Percentiles rank a stretch among this genome's conserved stretches.
Conservation (phyloP, 1,284 basidiomycete species). For the Ganoderma lucidum region DNA sequence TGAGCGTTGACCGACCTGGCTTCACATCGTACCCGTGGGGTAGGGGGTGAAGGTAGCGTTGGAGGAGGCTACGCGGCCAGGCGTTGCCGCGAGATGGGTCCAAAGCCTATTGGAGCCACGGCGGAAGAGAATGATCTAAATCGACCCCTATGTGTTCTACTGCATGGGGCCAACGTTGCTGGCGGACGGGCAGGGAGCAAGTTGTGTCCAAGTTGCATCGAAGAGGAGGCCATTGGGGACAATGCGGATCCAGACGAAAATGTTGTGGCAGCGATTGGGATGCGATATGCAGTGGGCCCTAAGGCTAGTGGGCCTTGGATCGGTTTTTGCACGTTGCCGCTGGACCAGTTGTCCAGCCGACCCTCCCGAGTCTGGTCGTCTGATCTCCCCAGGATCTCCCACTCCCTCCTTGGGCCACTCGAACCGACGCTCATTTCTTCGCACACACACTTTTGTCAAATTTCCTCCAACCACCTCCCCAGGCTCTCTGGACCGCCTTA, state of each 20-base stretch:
- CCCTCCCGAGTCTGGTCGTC: neutral
- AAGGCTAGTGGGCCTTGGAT: neutral
- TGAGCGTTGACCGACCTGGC: neutral
- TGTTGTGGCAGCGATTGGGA: neutral
- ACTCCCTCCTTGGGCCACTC: neutral
- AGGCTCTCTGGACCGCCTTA: neutral
- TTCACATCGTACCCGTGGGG: neutral
- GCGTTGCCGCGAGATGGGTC: neutral
- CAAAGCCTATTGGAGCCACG: neutral
- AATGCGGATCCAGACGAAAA: neutral
- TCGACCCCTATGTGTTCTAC: constrained; percentile 4
- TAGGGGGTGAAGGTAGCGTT: neutral
- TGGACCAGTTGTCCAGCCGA: neutral
- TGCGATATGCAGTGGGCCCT: neutral
- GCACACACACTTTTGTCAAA: neutral
- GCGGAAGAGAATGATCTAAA: neutral
- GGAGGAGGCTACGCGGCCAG: neutral
- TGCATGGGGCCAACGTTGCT: neutral
- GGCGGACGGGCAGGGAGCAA: neutral
- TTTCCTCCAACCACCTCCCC: neutral
- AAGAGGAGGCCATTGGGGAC: neutral
- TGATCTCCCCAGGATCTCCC: neutral
- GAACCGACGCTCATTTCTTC: neutral
- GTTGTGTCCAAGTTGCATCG: too few species aligned
- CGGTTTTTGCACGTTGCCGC: neutral